Evolutionary conservation across 208 protist genomes (phyloP).

Genomic region (Trypanosoma cruzi): DNA sequence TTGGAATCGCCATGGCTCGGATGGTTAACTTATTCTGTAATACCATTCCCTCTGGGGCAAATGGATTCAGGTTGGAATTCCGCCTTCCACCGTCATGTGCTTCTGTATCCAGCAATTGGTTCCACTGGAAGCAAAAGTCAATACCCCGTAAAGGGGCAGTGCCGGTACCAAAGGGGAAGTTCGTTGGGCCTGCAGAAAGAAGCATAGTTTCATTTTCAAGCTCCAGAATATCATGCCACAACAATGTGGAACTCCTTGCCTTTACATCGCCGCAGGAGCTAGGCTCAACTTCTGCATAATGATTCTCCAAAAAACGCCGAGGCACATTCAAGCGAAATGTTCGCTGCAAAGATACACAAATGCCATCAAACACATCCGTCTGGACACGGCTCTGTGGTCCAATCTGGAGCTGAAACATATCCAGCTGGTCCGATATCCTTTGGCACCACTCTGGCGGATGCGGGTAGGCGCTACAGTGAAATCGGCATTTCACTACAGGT

Average conservation of each 20-base stretch:
- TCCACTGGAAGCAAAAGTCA: constrained; percentile 66
- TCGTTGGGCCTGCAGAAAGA: constrained; percentile 39
- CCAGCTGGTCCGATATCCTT: constrained; percentile 53
- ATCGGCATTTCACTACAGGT: constrained; percentile 48
- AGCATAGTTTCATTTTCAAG: constrained; percentile 53
- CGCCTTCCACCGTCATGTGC: constrained; percentile 42
- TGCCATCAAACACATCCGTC: constrained; percentile 51
- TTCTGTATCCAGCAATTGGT: constrained; percentile 68
- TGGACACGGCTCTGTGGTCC: constrained; percentile 64
- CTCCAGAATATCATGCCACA: constrained; percentile 57
- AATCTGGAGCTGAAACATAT: constrained; percentile 79
- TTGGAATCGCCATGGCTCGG: constrained; percentile 37
- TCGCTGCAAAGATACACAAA: constrained; percentile 70
- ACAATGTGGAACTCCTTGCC: constrained; percentile 15
- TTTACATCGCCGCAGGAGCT: neutral
- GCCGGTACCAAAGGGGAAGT: constrained; percentile 61
- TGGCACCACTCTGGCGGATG: constrained; percentile 41
- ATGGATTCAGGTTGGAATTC: constrained; percentile 41
- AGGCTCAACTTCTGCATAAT: neutral
- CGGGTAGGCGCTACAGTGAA: constrained; percentile 46
- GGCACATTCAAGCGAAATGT: constrained; percentile 51
- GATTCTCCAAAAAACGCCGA: constrained; percentile 48
- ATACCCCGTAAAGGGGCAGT: constrained; percentile 55
- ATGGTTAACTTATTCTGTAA: constrained; percentile 53
- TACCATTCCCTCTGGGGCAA: constrained; percentile 24